phyloP scores from a whole-genome alignment of 192 early-diverging fungal genomes.

The Diversispora eburnea region DNA sequence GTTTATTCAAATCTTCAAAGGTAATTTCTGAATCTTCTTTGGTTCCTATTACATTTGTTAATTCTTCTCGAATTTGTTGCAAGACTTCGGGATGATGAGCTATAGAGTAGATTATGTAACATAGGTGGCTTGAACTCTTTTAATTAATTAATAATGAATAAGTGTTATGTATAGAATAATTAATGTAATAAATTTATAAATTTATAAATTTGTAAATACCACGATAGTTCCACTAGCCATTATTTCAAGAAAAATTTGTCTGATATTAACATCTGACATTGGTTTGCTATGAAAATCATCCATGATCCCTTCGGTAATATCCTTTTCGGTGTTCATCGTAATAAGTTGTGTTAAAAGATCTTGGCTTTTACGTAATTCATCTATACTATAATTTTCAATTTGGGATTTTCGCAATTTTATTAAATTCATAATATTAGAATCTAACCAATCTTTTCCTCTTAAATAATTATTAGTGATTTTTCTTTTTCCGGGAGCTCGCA shows the following conservation, averaged over 20 bases:
- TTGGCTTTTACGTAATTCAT: background rate
- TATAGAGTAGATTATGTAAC: background rate
- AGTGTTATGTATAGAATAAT: background rate
- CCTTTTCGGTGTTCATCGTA: background rate
- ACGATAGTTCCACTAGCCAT: background rate
- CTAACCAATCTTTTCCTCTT: background rate
- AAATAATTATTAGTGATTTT: background rate
- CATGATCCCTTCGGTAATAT: background rate
- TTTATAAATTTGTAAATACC: background rate
- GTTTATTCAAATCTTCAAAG: background rate
- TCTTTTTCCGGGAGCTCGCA: background rate
- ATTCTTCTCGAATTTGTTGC: constrained; percentile 1
- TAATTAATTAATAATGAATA: background rate
- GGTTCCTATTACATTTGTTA: background rate
- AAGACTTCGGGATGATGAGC: background rate
- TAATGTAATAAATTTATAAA: background rate
- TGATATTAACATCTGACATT: constrained; percentile 11
- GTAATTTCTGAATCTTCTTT: background rate
- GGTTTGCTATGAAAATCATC: background rate
- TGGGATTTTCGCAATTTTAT: background rate
- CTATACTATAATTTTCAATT: background rate
- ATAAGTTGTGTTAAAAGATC: constrained; percentile 6
- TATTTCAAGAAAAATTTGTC: background rate
- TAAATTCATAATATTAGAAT: background rate
- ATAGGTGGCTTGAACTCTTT: background rate